A percentile compares a stretch with the other conserved stretches of the same genome.
Conservation (phyloP, 2,329 filamentous ascomycete genomes). For the Ceratocystis ficicola region DNA sequence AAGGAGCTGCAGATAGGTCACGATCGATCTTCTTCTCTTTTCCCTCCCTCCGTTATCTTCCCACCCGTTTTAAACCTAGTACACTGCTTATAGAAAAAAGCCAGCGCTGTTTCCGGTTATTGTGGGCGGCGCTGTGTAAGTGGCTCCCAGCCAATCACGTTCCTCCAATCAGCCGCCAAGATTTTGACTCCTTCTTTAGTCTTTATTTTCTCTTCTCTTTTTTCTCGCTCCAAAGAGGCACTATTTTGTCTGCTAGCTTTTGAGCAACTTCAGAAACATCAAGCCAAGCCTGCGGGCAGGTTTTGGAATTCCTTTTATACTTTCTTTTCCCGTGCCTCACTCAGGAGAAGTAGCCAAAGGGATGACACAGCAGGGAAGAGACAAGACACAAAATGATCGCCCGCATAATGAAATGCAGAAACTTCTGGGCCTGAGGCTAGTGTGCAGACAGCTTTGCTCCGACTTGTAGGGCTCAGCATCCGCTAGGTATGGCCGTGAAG, state of each 20-base stretch:
- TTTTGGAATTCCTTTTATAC: not conserved
- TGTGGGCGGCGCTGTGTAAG: not conserved
- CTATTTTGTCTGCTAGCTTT: not conserved
- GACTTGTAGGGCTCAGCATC: no score
- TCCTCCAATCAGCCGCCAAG: conserved; percentile 7
- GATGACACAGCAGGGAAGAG: not conserved
- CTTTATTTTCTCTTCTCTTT: conserved; percentile 14
- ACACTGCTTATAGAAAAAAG: not conserved
- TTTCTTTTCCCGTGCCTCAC: no score
- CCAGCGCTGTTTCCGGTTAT: not conserved
- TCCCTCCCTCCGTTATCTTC: not conserved
- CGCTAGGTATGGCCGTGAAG: no score
- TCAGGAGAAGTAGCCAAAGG: not conserved
- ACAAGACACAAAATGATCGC: no score
- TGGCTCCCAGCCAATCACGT: conserved; percentile 17
- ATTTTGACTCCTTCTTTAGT: conserved; percentile 7
- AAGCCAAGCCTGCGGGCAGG: not conserved
- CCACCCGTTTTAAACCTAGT: not conserved
- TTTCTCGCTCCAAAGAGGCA: not conserved
- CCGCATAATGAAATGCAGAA: no score
- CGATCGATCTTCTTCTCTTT: not conserved
- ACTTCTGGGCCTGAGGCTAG: no score
- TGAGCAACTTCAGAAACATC: not conserved
- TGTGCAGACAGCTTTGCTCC: no score
- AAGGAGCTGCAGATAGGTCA: not conserved